Base-by-base conservation (phyloP, 164 flowering plant genomes). In the Buxus sempervirens region DNA sequence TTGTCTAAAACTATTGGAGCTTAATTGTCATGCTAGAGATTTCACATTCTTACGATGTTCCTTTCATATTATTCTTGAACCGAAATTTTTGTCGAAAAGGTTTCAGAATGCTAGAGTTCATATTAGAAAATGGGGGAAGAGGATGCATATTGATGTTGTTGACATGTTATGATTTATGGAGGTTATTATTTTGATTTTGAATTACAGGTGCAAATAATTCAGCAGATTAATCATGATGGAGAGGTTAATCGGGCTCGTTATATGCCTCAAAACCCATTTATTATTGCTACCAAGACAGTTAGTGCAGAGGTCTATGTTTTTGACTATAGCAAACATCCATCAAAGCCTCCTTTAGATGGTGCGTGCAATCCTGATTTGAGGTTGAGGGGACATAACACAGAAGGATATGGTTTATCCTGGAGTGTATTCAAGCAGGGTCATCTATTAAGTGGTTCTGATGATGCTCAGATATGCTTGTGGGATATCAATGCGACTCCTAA, bases 331-430 rank as follows among this genome's bases (percentile, higher is more conserved):
- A 92, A 90, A 62, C 98, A 95, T 70, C 96, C 93, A 48, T 89
- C 96, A 49, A 89, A 89, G 72, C 94, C 97, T 69, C 90, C 94
- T 54, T 69, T 83, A 5, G 97, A 87, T 78, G 91, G 97, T 54
- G 80, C 93, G 4, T 92, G 97, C 75, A 84, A 64, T 81, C 98
- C 97, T 55, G 98, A 95, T 72, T 74, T 92, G 77, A 86, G 96
- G 79, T 75, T 95, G 76, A 86, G 93, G 78, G 98, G 98, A 32
- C 99, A 92, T 76, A 92, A 72, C 66, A 86, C 90, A 0, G 99
- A 95, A 76, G 99, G 99, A 0, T 95, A 95, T 79, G 99, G 99
- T 53, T 77, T 95, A 60, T 95, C 99, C 1, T 95, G 99, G 99
- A 95, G 97, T 70, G 76, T 73, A 63, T 95, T 86, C 72, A 95